phyloP scores from a whole-genome alignment of 257 asterid species.

The Gentiana macrophylla region DNA sequence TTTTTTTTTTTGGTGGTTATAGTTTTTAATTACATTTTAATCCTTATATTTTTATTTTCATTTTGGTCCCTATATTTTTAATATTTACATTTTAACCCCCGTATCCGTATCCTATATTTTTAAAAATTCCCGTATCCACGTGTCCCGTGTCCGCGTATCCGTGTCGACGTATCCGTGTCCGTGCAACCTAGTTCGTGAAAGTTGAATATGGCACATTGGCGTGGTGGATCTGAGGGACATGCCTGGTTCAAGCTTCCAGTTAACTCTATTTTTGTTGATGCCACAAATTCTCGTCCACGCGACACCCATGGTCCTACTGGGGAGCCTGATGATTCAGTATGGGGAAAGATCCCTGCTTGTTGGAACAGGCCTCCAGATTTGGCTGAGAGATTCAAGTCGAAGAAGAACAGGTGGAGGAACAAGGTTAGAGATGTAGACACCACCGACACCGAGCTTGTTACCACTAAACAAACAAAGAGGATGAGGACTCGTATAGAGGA shows the following conservation, averaged over 20 bases:
- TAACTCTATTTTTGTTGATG: conserved; percentile 35
- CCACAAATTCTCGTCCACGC: conserved; percentile 40
- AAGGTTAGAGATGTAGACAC: conserved; percentile 21
- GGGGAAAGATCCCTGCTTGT: conserved; percentile 30
- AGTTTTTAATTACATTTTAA: too few species aligned
- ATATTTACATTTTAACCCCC: too few species aligned
- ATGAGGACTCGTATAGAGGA: conserved; percentile 23
- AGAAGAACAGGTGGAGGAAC: conserved; percentile 13
- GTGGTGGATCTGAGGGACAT: conserved; percentile 39
- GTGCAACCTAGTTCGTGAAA: not conserved
- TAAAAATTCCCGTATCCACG: too few species aligned
- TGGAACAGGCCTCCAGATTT: conserved; percentile 31
- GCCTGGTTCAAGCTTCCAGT: conserved; percentile 36
- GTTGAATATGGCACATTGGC: conserved; percentile 20
- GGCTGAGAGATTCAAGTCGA: conserved; percentile 26
- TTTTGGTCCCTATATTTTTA: too few species aligned
- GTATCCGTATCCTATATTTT: too few species aligned
- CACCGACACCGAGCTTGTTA: conserved; percentile 7
- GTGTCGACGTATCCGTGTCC: too few species aligned
- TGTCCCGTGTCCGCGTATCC: too few species aligned
- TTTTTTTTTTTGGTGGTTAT: too few species aligned
- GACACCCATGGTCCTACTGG: conserved; percentile 44
- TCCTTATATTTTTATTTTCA: too few species aligned
- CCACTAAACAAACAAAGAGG: conserved; percentile 20
- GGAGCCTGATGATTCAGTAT: conserved; percentile 29